Evolutionary conservation across 768 basidiomycete species (phyloP).

Genomic region (Trametes sanguinea): DNA sequence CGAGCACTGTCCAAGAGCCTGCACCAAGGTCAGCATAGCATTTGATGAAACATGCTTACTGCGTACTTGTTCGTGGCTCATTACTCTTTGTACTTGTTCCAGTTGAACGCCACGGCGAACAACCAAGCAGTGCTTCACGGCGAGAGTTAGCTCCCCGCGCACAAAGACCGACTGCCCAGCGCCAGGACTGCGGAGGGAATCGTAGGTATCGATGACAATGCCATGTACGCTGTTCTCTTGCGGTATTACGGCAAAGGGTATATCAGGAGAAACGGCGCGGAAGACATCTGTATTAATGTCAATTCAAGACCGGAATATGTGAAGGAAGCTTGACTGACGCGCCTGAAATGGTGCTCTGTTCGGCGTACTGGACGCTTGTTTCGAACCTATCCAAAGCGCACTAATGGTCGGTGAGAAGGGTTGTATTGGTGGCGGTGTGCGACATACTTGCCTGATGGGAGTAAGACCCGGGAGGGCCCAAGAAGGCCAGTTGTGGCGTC

Average conservation of each 20-base stretch:
- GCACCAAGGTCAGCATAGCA: not conserved
- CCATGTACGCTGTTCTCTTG: conserved; percentile 83
- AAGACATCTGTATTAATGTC: conserved; percentile 56
- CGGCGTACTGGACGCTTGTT: conserved; percentile 44
- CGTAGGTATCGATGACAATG: conserved; percentile 73
- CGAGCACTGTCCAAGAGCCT: conserved; percentile 84
- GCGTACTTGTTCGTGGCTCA: conserved; percentile 81
- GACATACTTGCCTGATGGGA: conserved; percentile 54
- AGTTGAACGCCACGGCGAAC: conserved; percentile 59
- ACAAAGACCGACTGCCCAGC: conserved; percentile 50
- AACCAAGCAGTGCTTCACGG: conserved; percentile 70
- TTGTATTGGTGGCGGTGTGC: not conserved
- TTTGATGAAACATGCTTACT: no score
- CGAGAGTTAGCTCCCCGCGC: conserved; percentile 58
- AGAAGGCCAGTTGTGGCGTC: conserved; percentile 45
- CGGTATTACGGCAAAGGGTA: conserved; percentile 66
- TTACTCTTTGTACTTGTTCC: conserved; percentile 54
- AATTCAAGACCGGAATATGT: not conserved
- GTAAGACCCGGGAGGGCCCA: conserved; percentile 74
- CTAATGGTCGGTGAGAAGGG: conserved; percentile 33
- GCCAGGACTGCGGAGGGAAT: conserved; percentile 49
- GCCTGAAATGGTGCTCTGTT: conserved; percentile 41
- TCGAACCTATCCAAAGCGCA: conserved; percentile 51
- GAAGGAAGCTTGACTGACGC: conserved; percentile 11
- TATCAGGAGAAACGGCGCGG: conserved; percentile 45